These are phyloP conservation scores for Coniochaeta hoffmannii DNA, from an alignment of 2,329 filamentous ascomycete species.

Conservation along the genomic window DNA sequence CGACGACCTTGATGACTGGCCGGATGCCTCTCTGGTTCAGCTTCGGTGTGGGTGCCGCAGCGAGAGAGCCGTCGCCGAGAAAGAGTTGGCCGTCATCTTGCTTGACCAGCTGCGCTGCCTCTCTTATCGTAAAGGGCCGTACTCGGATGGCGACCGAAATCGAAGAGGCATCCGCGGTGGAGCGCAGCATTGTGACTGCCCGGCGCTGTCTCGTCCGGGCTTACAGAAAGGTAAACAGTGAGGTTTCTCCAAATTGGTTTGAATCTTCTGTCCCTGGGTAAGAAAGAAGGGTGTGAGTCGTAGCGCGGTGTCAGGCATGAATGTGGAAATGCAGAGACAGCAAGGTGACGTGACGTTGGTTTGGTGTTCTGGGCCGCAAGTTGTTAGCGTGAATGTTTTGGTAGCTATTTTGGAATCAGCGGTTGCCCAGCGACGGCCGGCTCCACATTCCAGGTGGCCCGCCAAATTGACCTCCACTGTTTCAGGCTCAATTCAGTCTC, in stretches of 20 bases:
- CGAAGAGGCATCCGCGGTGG: constrained; percentile 35
- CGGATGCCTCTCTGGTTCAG: constrained; percentile 79
- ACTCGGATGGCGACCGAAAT: constrained; percentile 58
- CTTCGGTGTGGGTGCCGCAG: constrained; percentile 77
- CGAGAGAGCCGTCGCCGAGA: constrained; percentile 92
- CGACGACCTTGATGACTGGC: constrained; percentile 90
- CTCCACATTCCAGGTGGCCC: neutral
- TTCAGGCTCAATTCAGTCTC: no score
- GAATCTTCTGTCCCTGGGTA: neutral
- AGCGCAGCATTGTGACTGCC: neutral
- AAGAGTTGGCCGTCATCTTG: constrained; percentile 84
- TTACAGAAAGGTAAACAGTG: neutral
- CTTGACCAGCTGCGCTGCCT: constrained; percentile 81
- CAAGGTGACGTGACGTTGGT: neutral
- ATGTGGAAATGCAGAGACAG: neutral
- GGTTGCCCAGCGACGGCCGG: neutral
- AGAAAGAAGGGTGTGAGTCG: neutral
- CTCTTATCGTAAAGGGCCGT: constrained; percentile 73
- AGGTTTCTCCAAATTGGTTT: neutral
- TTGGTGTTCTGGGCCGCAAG: neutral
- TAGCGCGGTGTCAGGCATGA: neutral
- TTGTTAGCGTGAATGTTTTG: neutral
- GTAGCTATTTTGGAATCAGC: neutral
- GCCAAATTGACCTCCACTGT: neutral
- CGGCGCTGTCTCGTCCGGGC: neutral